A percentile compares a stretch with the other conserved stretches of the same genome.
Conservation (phyloP, 805 yeast genomes). For the Wickerhamiella sergipiensis region DNA sequence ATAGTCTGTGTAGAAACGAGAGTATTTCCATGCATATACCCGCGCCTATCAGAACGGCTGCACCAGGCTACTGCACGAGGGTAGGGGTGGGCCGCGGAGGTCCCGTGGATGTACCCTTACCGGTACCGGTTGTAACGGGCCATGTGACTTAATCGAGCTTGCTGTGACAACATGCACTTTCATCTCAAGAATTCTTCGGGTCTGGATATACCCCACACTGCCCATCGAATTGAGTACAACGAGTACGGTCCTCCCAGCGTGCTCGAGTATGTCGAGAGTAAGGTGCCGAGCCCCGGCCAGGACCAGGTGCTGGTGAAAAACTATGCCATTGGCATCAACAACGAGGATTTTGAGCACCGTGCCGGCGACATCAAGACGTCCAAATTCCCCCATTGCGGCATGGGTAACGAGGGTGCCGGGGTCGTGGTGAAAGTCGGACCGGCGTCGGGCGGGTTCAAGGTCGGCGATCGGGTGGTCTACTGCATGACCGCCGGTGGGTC, state of each 20-base stretch:
- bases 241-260: slow-evolving; percentile 48
- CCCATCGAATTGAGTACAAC: slow-evolving; percentile 23
- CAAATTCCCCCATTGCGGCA: slow-evolving; percentile 31
- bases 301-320: slow-evolving; percentile 60
- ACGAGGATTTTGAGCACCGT: slow-evolving; percentile 73
- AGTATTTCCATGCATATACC: not conserved
- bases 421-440: not conserved
- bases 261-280: slow-evolving; percentile 28
- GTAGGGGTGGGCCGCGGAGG: no score
- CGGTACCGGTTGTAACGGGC: not conserved
- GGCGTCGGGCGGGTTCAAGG: not conserved
- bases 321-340: slow-evolving; percentile 66
- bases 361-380: slow-evolving; percentile 54
- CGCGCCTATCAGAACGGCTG: not conserved
- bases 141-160: not conserved
- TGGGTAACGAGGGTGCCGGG: not conserved
- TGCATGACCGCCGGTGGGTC: not conserved
- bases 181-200: not conserved
- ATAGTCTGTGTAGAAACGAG: not conserved
- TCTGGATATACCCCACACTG: not conserved
- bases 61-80: not conserved
- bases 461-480: not conserved
- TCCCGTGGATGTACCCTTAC: no score
- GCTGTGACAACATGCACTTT: not conserved
- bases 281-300: slow-evolving; percentile 25